These are phyloP conservation scores for Ophiostoma quercus DNA, from an alignment of 2,329 filamentous ascomycete genomes.

Conservation along the genomic window DNA sequence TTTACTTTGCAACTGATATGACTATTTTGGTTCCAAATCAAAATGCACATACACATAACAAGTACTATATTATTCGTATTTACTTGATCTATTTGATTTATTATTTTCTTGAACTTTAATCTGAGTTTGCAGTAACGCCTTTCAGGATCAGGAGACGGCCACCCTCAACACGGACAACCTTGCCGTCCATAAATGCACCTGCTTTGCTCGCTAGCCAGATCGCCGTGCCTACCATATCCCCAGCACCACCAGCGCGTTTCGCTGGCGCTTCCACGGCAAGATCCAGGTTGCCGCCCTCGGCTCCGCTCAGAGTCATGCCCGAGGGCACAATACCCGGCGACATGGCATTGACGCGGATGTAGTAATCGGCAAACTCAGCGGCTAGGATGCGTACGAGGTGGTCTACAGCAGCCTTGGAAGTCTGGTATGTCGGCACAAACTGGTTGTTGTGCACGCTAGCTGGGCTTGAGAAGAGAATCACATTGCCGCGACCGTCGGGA, in stretches of 20 bases:
- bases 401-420: background rate
- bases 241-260: background rate
- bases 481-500: background rate
- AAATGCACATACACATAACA: too few species aligned
- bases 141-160: background rate
- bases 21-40: too few species aligned
- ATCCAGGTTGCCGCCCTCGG: slow-evolving; percentile 5
- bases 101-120: background rate
- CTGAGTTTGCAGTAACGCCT: background rate
- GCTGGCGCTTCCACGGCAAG: background rate
- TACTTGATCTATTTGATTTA: too few species aligned
- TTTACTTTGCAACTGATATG: too few species aligned
- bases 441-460: slow-evolving; percentile 3
- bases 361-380: background rate
- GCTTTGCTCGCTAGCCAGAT: background rate
- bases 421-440: background rate
- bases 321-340: background rate
- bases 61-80: background rate
- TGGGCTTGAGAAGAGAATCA: background rate
- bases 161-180: background rate
- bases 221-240: background rate
- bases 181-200: background rate
- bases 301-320: background rate
- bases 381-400: background rate
- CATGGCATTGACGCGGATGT: slow-evolving; percentile 7